phyloP scores from a whole-genome alignment of 768 basidiomycete species.

The Xerocomus brunneocitrinus region DNA sequence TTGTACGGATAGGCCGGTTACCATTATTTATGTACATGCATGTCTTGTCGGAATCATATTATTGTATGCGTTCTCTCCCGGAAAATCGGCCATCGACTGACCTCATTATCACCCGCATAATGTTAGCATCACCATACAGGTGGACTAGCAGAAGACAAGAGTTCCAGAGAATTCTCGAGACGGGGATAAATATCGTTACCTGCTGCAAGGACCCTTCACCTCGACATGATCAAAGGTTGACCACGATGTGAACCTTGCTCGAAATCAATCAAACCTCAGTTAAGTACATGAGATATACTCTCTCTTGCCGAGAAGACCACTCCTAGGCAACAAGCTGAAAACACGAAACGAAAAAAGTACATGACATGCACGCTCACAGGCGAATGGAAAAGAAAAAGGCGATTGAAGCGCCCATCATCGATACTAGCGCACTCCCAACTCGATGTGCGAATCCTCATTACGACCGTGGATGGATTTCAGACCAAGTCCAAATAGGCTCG shows the following conservation, averaged over 20 bases:
- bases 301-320: neutral
- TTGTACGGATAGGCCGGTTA: neutral
- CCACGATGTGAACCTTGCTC: neutral
- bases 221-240: neutral
- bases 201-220: neutral
- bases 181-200: neutral
- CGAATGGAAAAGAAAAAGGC: neutral
- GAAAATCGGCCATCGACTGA: too few species aligned
- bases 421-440: constrained; percentile 3
- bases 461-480: constrained; percentile 4
- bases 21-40: neutral
- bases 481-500: constrained; percentile 21
- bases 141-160: too few species aligned
- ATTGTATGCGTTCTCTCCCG: neutral
- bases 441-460: neutral
- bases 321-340: constrained; percentile 7
- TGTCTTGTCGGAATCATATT: neutral
- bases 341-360: constrained; percentile 10
- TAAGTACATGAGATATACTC: neutral
- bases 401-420: neutral
- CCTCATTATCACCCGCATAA: neutral
- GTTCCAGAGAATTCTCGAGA: neutral
- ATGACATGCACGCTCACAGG: constrained; percentile 1
- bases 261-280: neutral
- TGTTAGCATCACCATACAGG: neutral